These are phyloP conservation scores for Microdochium nivale DNA, from an alignment of 2,329 filamentous ascomycete genomes.

Conservation along the genomic window DNA sequence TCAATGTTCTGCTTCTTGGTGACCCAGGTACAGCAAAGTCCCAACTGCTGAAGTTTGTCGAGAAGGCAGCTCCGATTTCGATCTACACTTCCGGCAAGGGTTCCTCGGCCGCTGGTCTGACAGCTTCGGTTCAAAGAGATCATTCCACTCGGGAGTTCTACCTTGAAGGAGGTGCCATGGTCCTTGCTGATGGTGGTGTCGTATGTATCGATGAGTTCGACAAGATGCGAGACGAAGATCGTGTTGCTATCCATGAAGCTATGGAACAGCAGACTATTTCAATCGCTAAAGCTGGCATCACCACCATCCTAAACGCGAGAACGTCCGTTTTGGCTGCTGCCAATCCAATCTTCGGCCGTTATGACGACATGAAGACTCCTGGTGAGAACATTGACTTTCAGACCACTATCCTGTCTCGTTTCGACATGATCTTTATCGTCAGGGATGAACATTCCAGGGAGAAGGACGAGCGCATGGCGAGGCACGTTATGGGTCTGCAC, in stretches of 20 bases:
- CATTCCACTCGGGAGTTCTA: constrained; percentile 92
- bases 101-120: constrained; percentile 93
- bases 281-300: constrained; percentile 97
- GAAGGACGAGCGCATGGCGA: constrained; percentile 88
- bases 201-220: constrained; percentile 99
- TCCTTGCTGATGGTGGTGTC: constrained; percentile 90
- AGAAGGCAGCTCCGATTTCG: constrained; percentile 90
- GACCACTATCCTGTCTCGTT: constrained; percentile 94
- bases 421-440: constrained; percentile 99
- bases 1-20: constrained; percentile 93
- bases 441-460: constrained; percentile 86
- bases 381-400: constrained; percentile 99
- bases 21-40: constrained; percentile 98
- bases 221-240: constrained; percentile 98
- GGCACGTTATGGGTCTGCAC: constrained; percentile 94
- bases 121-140: constrained; percentile 91
- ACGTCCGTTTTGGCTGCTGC: constrained; percentile 93
- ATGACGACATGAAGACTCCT: constrained; percentile 95
- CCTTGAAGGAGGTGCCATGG: constrained; percentile 96
- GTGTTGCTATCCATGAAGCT: constrained; percentile 96
- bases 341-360: constrained; percentile 95
- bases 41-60: constrained; percentile 92
- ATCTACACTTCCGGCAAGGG: constrained; percentile 99
- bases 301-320: constrained; percentile 90
- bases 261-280: constrained; percentile 99